Evolutionary conservation across 176 grass and related monocot genomes (phyloP).

Genomic region (bread wheat (Triticum aestivum)): IWGSC_CS_RefSeq_v2.1 NC_057794.1:374030069-374030568

Average conservation of each 20-base stretch:
- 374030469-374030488: slow-evolving; percentile 81
- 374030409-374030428: slow-evolving; percentile 89
- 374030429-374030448: slow-evolving; percentile 85
- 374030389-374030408: slow-evolving; percentile 86
- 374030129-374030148: too few relatives aligned
- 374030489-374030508: slow-evolving; percentile 70
- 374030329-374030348: neutral
- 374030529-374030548: neutral
- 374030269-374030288: neutral
- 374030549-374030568: neutral
- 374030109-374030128: too few relatives aligned
- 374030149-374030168: too few relatives aligned
- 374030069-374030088: neutral
- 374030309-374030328: slow-evolving; percentile 20
- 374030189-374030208: too few relatives aligned
- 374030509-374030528: slow-evolving; percentile 37
- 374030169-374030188: too few relatives aligned
- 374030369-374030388: slow-evolving; percentile 37
- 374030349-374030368: neutral
- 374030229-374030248: too few relatives aligned
- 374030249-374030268: neutral
- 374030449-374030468: slow-evolving; percentile 97
- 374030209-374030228: neutral
- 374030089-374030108: neutral
- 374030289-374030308: neutral